These are phyloP conservation scores for Trichosporon asahii DNA, from an alignment of 1,284 basidiomycete species.

Conservation along the genomic window DNA sequence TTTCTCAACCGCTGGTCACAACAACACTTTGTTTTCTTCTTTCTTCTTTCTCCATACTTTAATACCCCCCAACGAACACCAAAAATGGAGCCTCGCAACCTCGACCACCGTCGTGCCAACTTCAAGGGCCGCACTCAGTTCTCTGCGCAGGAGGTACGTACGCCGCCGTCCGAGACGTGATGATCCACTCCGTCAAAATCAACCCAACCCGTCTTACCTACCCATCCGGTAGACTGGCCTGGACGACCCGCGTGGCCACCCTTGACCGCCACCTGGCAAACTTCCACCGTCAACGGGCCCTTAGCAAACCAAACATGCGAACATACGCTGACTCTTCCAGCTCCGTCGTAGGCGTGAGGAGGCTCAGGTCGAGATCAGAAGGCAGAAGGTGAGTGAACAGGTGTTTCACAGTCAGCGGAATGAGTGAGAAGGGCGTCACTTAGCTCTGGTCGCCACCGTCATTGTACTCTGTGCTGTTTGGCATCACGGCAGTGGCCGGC, in stretches of 20 bases:
- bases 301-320: not conserved
- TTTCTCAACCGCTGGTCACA: constrained; percentile 8
- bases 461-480: not conserved
- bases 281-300: not conserved
- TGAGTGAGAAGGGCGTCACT: not conserved
- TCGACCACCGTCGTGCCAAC: constrained; percentile 50
- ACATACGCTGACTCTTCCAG: constrained; percentile 31
- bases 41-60: constrained; percentile 1
- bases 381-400: constrained; percentile 63
- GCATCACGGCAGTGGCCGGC: not conserved
- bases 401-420: not conserved
- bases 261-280: constrained; percentile 16
- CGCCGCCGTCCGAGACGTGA: not conserved
- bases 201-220: not conserved
- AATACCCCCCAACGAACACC: not conserved
- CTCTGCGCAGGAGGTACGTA: constrained; percentile 50
- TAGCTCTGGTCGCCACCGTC: not conserved
- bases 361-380: constrained; percentile 93
- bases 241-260: constrained; percentile 2
- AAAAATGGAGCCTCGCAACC: constrained; percentile 41
- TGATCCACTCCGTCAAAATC: not conserved
- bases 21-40: constrained; percentile 5
- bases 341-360: constrained; percentile 92
- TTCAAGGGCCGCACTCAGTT: constrained; percentile 54
- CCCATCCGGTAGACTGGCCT: not conserved